A percentile compares a stretch with the other conserved stretches of the same genome.
phyloP scores from a whole-genome alignment of 352 stramenopile genomes.

The Nothophytophthora sp. region DNA sequence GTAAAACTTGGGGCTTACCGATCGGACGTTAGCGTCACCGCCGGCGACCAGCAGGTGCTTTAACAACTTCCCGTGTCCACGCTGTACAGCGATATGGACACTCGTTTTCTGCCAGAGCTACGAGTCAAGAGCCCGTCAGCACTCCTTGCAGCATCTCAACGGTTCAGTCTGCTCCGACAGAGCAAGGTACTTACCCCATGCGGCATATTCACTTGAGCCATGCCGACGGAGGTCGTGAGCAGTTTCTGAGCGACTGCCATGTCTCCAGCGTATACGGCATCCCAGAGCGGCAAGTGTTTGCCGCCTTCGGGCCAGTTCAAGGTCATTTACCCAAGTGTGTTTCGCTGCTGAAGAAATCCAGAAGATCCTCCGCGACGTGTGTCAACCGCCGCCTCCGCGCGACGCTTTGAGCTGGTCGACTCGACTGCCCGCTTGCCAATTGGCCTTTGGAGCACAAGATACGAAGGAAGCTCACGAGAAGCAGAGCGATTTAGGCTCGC shows the following conservation, averaged over 20 bases:
- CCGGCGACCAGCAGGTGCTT: constrained; percentile 50
- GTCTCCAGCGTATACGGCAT: constrained; percentile 59
- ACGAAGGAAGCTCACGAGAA: background rate
- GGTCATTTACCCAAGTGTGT: constrained; percentile 12
- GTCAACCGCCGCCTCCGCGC: constrained; percentile 15
- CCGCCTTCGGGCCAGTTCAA: constrained; percentile 45
- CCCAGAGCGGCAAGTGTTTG: constrained; percentile 49
- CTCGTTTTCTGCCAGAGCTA: constrained; percentile 67
- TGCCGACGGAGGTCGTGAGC: constrained; percentile 23
- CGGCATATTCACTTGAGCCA: constrained; percentile 47
- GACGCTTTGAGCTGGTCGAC: too few species aligned
- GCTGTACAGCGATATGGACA: constrained; percentile 51
- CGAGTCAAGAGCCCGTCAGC: too few species aligned
- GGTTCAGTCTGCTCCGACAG: too few species aligned
- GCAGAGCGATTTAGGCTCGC: too few species aligned
- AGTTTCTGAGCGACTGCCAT: constrained; percentile 35
- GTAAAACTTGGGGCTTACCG: constrained; percentile 19
- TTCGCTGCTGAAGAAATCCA: constrained; percentile 7
- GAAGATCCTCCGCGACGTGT: constrained; percentile 23
- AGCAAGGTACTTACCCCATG: too few species aligned
- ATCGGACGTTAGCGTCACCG: constrained; percentile 48
- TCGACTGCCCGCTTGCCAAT: too few species aligned
- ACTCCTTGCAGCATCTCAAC: too few species aligned
- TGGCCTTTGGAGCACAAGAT: background rate
- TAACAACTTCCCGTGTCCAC: constrained; percentile 58